Base-by-base conservation (phyloP, 2,329 filamentous ascomycete genomes). In the Chrysoporthe deuterocubensis region DNA sequence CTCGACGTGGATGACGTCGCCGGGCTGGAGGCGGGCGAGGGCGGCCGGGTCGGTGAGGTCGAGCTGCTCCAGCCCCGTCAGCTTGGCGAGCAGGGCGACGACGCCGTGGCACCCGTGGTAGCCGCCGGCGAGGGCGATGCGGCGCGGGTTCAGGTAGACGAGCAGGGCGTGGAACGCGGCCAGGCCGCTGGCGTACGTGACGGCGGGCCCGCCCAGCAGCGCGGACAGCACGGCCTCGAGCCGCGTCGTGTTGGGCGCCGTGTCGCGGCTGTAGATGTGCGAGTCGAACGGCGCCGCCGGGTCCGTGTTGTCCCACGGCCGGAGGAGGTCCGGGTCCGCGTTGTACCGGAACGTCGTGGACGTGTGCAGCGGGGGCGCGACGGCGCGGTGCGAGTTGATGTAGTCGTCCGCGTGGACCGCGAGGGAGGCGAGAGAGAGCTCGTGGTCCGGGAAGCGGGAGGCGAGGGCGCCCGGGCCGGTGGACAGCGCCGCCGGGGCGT, bases 61-160 rank as follows among this genome's bases (percentile, higher is more conserved):
- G 2, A 97, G 83, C 72, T 90, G 86, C 76, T 90, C 80, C 37
- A 97, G 86, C 0, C 91, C 91, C 37, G 90, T 93, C 62, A 97
- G 87, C 71, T 93, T 92, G 68, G 85, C 80, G 72, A 96, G 84
- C 65, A 98, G 81, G 43, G 80, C 80, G 73, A 97, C 87, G 42
- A 97, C 92, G 70, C 92, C 93, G 78, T 97, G 93, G 79, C 93
- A 97, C 73, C 96, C 96, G 81, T 98, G 96, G 81, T 98, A 99
- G 54, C 94, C 94, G 18, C 86, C 89, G 48, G 90, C 90, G 71
- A 98, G 93, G 72, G 93, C 91, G 66, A 98, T 81, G 68, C 90
- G 89, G 73, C 89, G 89, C 0, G 96, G 96, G 77, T 96, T 94
- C 9, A 97, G 81, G 75, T 89, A 89, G n/a, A 94, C 89, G 2